These are phyloP conservation scores for Staphylotrichum tortipilum DNA, from an alignment of 495 filamentous ascomycete genomes.

Conservation along the genomic window DNA sequence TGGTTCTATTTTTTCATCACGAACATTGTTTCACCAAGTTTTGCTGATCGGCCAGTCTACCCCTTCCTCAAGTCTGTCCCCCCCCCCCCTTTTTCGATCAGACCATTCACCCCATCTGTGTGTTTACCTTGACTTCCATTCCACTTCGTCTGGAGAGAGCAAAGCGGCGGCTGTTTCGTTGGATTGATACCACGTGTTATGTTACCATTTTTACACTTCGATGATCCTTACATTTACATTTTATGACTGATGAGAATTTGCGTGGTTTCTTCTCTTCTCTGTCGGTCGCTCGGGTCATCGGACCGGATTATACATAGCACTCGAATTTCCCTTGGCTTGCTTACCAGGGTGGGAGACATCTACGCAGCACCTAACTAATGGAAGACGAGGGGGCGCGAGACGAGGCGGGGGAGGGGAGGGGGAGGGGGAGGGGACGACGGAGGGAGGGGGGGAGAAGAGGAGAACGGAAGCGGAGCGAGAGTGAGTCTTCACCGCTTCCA, in stretches of 20 bases:
- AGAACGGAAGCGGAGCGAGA: no score
- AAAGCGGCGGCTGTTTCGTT: background rate
- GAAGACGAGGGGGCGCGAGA: no score
- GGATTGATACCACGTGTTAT: background rate
- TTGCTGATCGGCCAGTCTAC: no score
- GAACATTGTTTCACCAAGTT: no score
- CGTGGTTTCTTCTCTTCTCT: background rate
- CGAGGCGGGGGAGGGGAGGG: no score
- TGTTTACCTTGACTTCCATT: background rate
- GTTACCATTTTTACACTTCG: background rate
- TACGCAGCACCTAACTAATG: no score
- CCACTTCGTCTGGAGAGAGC: background rate
- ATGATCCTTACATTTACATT: background rate
- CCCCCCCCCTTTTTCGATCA: constrained; percentile 14
- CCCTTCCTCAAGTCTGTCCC: no score
- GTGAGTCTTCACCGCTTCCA: no score
- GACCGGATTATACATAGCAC: background rate
- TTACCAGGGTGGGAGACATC: no score
- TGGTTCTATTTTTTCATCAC: no score
- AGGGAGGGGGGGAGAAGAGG: background rate
- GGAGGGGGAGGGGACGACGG: no score
- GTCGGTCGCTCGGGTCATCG: background rate
- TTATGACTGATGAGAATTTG: background rate
- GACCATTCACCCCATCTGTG: background rate
- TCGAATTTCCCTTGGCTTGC: no score